phyloP scores from a whole-genome alignment of 176 grass and related monocot genomes.

The Musa beccarii region DNA sequence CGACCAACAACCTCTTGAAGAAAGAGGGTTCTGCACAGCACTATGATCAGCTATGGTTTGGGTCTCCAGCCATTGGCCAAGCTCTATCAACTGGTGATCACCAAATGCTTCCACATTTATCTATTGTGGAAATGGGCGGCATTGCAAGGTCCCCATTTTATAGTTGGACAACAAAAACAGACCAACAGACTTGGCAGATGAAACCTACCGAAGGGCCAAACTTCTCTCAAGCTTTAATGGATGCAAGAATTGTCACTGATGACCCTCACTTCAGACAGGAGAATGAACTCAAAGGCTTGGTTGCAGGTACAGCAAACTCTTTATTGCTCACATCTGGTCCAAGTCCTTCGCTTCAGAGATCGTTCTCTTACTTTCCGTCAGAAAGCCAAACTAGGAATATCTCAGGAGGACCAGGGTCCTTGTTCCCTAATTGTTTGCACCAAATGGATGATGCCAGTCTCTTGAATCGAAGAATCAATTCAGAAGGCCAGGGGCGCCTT shows the following conservation, averaged over 20 bases:
- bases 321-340: conserved; percentile 18
- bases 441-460: conserved; percentile 36
- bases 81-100: conserved; percentile 21
- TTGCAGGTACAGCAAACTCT: conserved; percentile 21
- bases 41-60: conserved; percentile 29
- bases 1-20: conserved; percentile 3
- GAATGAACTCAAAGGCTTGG: conserved; percentile 35
- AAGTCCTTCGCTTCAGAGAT: conserved; percentile 24
- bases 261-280: conserved; percentile 36
- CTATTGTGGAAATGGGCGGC: conserved; percentile 1
- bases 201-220: conserved; percentile 28
- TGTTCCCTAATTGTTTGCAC: conserved; percentile 23
- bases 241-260: conserved; percentile 66
- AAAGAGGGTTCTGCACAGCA: conserved; percentile 10
- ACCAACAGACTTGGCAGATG: conserved; percentile 26
- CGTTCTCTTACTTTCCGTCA: conserved; percentile 54
- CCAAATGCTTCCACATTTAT: conserved; percentile 25
- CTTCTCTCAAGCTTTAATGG: conserved; percentile 32
- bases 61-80: conserved; percentile 35
- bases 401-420: conserved; percentile 31
- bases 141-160: conserved; percentile 29
- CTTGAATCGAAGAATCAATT: conserved; percentile 36
- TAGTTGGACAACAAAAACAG: conserved; percentile 25
- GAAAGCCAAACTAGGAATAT: conserved; percentile 38
- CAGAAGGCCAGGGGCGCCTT: conserved; percentile 28